Evolutionary conservation across 2,329 filamentous ascomycete species (phyloP).

Genomic region (Sphaerostilbella broomeana): DNA sequence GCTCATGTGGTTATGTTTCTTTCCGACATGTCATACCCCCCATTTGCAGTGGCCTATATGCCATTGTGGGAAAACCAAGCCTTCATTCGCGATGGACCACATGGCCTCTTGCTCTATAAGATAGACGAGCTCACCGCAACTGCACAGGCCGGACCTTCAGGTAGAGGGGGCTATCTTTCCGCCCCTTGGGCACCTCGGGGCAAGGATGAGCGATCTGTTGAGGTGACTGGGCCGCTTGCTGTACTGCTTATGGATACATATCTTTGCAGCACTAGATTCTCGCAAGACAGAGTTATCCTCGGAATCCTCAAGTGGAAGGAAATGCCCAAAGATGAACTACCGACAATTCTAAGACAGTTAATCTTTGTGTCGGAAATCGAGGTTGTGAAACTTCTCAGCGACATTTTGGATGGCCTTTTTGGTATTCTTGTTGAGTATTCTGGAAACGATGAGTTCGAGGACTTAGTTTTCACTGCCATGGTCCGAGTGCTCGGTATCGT

Average conservation of each 20-base stretch:
- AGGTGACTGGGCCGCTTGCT: constrained; percentile 73
- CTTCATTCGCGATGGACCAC: constrained; percentile 79
- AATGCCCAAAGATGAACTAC: constrained; percentile 61
- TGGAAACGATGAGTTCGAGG: constrained; percentile 88
- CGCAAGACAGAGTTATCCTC: constrained; percentile 81
- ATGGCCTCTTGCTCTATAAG: constrained; percentile 76
- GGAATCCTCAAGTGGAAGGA: constrained; percentile 84
- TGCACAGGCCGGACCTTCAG: constrained; percentile 52
- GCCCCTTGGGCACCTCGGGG: constrained; percentile 70
- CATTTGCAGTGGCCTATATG: constrained; percentile 88
- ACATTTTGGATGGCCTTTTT: constrained; percentile 88
- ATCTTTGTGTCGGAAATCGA: constrained; percentile 96
- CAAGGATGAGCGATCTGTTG: constrained; percentile 61
- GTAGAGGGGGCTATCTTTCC: constrained; percentile 79
- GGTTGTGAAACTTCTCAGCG: constrained; percentile 85
- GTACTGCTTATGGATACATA: constrained; percentile 75
- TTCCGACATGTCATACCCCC: constrained; percentile 76
- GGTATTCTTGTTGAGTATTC: constrained; percentile 84
- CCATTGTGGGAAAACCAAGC: constrained; percentile 89
- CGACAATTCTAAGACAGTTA: constrained; percentile 70
- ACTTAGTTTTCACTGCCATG: constrained; percentile 82
- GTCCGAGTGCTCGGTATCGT: constrained; percentile 89
- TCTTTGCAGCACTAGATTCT: constrained; percentile 90
- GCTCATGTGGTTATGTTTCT: constrained; percentile 87
- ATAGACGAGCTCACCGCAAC: constrained; percentile 85